Conservation (phyloP, 495 filamentous ascomycete species). For the Aspergillus avenaceus region DNA sequence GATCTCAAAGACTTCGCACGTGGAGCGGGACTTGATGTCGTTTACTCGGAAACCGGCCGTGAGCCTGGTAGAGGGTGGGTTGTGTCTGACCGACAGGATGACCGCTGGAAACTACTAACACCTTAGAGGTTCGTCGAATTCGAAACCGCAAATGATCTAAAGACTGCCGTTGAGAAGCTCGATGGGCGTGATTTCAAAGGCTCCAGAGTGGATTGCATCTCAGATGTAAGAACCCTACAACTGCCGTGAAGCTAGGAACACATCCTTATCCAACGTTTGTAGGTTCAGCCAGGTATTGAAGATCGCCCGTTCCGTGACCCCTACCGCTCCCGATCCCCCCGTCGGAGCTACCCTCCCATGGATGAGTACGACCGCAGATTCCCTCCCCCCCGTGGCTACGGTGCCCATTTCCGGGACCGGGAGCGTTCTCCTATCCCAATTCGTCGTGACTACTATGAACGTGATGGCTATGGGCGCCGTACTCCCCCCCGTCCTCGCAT, state of each 20-base stretch:
- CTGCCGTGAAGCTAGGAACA: conserved; percentile 15
- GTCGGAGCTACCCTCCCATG: conserved; percentile 61
- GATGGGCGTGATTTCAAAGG: conserved; percentile 91
- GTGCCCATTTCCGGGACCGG: conserved; percentile 80
- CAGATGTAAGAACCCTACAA: conserved; percentile 63
- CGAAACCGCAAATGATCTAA: conserved; percentile 85
- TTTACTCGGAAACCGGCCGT: conserved; percentile 94
- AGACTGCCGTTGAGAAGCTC: conserved; percentile 86
- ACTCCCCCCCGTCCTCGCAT: conserved; percentile 66
- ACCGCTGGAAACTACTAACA: conserved; percentile 24
- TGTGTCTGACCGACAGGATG: conserved; percentile 5
- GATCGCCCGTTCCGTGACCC: conserved; percentile 65
- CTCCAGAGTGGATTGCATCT: conserved; percentile 70
- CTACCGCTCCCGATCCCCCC: conserved; percentile 72
- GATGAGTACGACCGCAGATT: conserved; percentile 77
- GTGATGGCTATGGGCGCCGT: conserved; percentile 64
- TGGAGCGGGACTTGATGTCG: conserved; percentile 92
- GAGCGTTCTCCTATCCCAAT: conserved; percentile 71
- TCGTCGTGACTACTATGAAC: conserved; percentile 81
- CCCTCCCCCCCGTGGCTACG: conserved; percentile 73
- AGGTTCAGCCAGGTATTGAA: conserved; percentile 59
- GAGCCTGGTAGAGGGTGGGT: conserved; percentile 92
- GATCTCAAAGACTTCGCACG: conserved; percentile 99
- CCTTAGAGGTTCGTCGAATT: conserved; percentile 90
- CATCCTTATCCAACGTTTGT: conserved; percentile 26